phyloP scores from a whole-genome alignment of 345 rosid genomes.

The Cardamine resedifolia region DNA sequence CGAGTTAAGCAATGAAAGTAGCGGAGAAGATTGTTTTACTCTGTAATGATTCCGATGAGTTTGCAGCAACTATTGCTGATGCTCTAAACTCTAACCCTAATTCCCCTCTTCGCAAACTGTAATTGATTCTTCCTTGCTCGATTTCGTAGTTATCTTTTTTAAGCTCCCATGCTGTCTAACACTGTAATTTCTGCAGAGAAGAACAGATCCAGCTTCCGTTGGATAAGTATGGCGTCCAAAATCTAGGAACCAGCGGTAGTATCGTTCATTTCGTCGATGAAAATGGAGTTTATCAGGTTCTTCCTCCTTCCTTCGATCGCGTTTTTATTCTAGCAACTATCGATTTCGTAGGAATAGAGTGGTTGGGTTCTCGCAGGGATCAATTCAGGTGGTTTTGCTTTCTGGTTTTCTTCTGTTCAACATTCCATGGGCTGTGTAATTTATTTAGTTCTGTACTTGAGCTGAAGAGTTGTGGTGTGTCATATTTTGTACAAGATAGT shows the following conservation, averaged over 20 bases:
- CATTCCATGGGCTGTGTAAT: background rate
- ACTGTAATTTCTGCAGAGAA: constrained; percentile 42
- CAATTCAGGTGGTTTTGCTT: background rate
- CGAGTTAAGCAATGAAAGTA: constrained; percentile 44
- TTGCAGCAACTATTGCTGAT: constrained; percentile 45
- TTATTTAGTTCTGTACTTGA: background rate
- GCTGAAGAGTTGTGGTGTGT: background rate
- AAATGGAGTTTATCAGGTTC: constrained; percentile 57
- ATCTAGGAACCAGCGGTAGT: constrained; percentile 44
- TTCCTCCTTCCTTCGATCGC: background rate
- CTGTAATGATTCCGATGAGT: constrained; percentile 52
- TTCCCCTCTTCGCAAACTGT: constrained; percentile 53
- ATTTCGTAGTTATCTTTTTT: background rate
- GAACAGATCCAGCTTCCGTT: constrained; percentile 58
- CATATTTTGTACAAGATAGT: background rate
- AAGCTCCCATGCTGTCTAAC: background rate
- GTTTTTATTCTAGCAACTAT: background rate
- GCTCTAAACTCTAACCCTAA: constrained; percentile 49
- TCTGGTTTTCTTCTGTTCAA: background rate
- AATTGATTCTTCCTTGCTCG: constrained; percentile 24
- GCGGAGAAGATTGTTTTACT: constrained; percentile 57
- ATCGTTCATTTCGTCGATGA: constrained; percentile 57
- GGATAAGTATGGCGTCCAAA: constrained; percentile 48
- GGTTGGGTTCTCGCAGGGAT: background rate
- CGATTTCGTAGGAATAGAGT: background rate